A percentile compares a stretch with the other conserved stretches of the same genome.
phyloP scores from a whole-genome alignment of 2,329 filamentous ascomycete genomes.

The Penicillium verrucosum region DNA sequence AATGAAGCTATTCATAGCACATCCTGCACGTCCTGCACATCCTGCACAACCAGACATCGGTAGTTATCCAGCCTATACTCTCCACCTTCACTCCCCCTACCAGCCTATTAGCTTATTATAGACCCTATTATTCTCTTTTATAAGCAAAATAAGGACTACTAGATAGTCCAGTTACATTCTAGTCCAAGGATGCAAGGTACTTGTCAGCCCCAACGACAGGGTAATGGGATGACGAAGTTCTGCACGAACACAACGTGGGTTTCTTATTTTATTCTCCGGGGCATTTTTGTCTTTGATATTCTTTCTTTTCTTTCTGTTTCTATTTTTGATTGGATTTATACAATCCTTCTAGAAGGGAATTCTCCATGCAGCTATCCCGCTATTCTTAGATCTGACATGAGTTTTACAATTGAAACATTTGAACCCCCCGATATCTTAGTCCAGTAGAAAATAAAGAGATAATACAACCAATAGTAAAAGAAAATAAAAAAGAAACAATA shows the following conservation, averaged over 20 bases:
- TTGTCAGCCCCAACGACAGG: background rate
- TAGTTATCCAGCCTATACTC: background rate
- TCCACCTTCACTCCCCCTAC: background rate
- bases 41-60: conserved; percentile 1
- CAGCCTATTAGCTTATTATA: background rate
- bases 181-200: background rate
- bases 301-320: background rate
- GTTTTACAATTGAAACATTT: background rate
- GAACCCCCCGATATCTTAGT: background rate
- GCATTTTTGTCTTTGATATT: background rate
- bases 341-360: conserved; percentile 4
- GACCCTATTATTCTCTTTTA: background rate
- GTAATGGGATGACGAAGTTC: background rate
- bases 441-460: background rate
- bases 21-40: background rate
- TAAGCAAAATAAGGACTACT: background rate
- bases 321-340: background rate
- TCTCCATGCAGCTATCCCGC: background rate
- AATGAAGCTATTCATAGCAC: conserved; percentile 3
- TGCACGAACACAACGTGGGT: conserved; percentile 19
- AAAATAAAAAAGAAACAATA: background rate
- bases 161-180: background rate
- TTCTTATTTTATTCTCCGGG: conserved; percentile 19
- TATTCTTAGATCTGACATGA: conserved; percentile 17
- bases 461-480: background rate